phyloP scores from a whole-genome alignment of 2,329 filamentous ascomycete genomes.

The Mariannaea sp. region DNA sequence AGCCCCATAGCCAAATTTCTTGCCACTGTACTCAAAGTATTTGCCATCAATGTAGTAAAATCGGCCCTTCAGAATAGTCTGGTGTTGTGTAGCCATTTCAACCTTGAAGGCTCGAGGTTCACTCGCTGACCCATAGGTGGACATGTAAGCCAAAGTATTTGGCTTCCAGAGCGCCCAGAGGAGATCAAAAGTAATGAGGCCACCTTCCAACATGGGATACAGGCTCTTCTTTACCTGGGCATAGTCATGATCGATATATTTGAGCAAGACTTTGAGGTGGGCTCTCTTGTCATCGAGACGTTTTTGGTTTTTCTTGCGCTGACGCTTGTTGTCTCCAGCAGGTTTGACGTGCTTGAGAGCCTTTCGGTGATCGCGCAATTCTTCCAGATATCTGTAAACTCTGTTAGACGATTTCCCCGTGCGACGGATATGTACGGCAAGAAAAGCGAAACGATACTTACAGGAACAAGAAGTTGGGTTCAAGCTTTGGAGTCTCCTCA shows the following conservation, averaged over 20 bases:
- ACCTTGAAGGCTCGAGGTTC: slow-evolving; percentile 84
- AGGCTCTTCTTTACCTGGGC: slow-evolving; percentile 76
- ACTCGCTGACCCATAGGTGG: slow-evolving; percentile 76
- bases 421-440: background rate
- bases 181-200: slow-evolving; percentile 86
- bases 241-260: slow-evolving; percentile 83
- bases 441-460: slow-evolving; percentile 40
- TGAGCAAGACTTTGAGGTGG: slow-evolving; percentile 73
- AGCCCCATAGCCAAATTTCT: slow-evolving; percentile 77
- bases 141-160: slow-evolving; percentile 76
- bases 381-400: slow-evolving; percentile 69
- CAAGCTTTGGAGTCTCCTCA: slow-evolving; percentile 75
- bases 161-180: slow-evolving; percentile 91
- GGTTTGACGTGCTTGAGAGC: slow-evolving; percentile 64
- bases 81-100: slow-evolving; percentile 73
- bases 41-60: slow-evolving; percentile 78
- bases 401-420: background rate
- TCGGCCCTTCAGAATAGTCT: slow-evolving; percentile 70
- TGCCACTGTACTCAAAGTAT: slow-evolving; percentile 89
- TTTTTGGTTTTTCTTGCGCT: slow-evolving; percentile 65
- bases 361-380: slow-evolving; percentile 68
- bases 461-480: slow-evolving; percentile 73
- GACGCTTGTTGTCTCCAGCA: slow-evolving; percentile 54
- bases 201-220: slow-evolving; percentile 78
- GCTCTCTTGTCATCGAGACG: slow-evolving; percentile 61